A percentile compares a stretch with the other conserved stretches of the same genome.
Evolutionary conservation across 2,329 filamentous ascomycete genomes (phyloP).

Genomic region (Tolypocladium cylindrosporum): DNA sequence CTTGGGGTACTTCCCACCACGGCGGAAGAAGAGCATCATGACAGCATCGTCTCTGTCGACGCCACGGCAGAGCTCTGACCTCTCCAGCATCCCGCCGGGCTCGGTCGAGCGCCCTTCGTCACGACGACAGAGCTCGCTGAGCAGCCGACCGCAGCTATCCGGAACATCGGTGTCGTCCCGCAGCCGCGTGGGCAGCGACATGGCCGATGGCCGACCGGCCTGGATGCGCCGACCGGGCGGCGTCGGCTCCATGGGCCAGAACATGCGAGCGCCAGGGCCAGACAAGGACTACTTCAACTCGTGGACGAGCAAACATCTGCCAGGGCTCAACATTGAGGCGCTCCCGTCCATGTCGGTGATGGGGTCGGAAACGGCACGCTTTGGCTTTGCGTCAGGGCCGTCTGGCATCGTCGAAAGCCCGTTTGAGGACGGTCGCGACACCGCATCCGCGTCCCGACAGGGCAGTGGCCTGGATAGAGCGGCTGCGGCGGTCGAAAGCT

Average conservation of each 20-base stretch:
- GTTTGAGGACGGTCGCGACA: conserved; percentile 36
- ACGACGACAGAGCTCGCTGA: conserved; percentile 32
- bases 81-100: conserved; percentile 34
- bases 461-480: conserved; percentile 64
- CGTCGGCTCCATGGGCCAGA: conserved; percentile 69
- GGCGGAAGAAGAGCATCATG: conserved; percentile 71
- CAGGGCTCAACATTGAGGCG: conserved; percentile 62
- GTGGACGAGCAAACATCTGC: conserved; percentile 75
- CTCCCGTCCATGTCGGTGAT: conserved; percentile 57
- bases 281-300: conserved; percentile 76
- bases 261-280: conserved; percentile 66
- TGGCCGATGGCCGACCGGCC: conserved; percentile 31
- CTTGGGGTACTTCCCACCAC: conserved; percentile 85
- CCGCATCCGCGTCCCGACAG: conserved; percentile 30
- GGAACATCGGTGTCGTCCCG: conserved; percentile 24
- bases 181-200: conserved; percentile 26
- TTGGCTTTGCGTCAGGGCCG: conserved; percentile 37
- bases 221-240: conserved; percentile 80
- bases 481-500: conserved; percentile 79
- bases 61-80: conserved; percentile 55
- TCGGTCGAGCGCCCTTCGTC: conserved; percentile 24
- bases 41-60: conserved; percentile 58
- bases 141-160: conserved; percentile 21
- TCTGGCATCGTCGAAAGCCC: conserved; percentile 41
- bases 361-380: conserved; percentile 48